These are phyloP conservation scores for Ciborinia camelliae DNA, from an alignment of 2,329 filamentous ascomycete species.

Conservation along the genomic window DNA sequence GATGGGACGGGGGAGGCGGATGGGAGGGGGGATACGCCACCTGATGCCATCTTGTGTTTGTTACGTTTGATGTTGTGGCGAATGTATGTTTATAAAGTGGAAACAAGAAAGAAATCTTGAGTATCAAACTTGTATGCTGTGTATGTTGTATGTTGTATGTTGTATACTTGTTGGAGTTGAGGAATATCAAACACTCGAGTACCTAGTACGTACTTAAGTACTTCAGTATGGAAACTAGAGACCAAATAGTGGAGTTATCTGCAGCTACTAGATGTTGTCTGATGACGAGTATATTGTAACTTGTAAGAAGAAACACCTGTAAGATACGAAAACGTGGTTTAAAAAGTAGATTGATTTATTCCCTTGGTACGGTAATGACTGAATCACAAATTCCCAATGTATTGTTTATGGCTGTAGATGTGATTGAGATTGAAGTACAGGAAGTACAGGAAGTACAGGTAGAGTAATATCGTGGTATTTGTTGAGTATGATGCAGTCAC, in stretches of 20 bases:
- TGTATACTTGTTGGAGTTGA: background rate
- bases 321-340: slow-evolving; percentile 5
- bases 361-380: background rate
- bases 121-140: background rate
- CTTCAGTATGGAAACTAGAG: background rate
- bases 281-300: background rate
- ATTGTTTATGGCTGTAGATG: background rate
- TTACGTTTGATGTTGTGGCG: background rate
- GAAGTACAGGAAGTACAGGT: no score
- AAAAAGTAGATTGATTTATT: background rate
- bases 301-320: slow-evolving; percentile 4
- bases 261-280: slow-evolving; percentile 9
- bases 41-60: slow-evolving; percentile 41
- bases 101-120: background rate
- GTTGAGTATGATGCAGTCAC: slow-evolving; percentile 7
- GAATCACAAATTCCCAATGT: background rate
- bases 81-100: background rate
- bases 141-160: background rate
- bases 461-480: background rate
- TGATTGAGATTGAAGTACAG: background rate
- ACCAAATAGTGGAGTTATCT: slow-evolving; percentile 3
- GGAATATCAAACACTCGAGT: background rate
- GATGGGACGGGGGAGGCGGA: slow-evolving; percentile 29
- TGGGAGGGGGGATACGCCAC: slow-evolving; percentile 39
- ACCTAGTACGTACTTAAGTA: no score